These are phyloP conservation scores for Tolypocladium tundrense DNA, from an alignment of 2,329 filamentous ascomycete genomes.

Conservation along the genomic window DNA sequence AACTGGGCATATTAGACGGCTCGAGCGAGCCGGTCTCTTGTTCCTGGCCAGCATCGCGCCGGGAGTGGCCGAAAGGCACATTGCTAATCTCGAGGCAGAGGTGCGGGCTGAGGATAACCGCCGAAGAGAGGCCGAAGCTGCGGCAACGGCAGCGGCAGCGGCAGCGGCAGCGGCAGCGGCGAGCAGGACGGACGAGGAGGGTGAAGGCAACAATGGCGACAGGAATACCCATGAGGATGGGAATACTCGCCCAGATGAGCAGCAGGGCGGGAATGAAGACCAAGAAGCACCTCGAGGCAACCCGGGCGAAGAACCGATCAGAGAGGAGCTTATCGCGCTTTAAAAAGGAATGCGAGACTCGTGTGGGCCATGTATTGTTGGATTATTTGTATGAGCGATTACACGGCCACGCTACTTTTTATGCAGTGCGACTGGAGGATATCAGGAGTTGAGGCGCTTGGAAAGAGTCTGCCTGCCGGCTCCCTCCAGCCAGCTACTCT, in stretches of 20 bases:
- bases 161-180: constrained; percentile 12
- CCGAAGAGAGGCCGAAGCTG: constrained; percentile 31
- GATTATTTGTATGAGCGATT: background rate
- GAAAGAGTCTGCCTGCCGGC: background rate
- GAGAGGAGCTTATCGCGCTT: constrained; percentile 12
- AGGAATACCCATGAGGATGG: background rate
- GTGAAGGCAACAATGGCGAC: constrained; percentile 3
- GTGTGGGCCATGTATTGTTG: background rate
- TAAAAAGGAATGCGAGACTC: background rate
- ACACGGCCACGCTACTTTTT: background rate
- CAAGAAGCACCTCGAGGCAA: constrained; percentile 6
- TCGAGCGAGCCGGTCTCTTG: constrained; percentile 50
- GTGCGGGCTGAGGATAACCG: constrained; percentile 31
- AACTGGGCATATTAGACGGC: constrained; percentile 33
- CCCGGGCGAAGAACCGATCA: constrained; percentile 6
- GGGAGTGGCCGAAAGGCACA: constrained; percentile 55
- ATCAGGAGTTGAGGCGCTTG: background rate
- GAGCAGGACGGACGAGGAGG: constrained; percentile 12
- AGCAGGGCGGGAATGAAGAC: constrained; percentile 2
- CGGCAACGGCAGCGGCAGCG: constrained; percentile 11
- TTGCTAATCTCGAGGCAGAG: constrained; percentile 45
- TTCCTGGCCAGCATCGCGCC: constrained; percentile 58
- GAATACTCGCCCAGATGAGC: background rate
- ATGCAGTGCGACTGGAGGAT: background rate
- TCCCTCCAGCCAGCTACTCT: background rate